Percentiles rank a stretch among this genome's conserved stretches.
These are phyloP conservation scores for Saccharomycopsis fermentans DNA, from an alignment of 805 yeast species.

Conservation along the genomic window DNA sequence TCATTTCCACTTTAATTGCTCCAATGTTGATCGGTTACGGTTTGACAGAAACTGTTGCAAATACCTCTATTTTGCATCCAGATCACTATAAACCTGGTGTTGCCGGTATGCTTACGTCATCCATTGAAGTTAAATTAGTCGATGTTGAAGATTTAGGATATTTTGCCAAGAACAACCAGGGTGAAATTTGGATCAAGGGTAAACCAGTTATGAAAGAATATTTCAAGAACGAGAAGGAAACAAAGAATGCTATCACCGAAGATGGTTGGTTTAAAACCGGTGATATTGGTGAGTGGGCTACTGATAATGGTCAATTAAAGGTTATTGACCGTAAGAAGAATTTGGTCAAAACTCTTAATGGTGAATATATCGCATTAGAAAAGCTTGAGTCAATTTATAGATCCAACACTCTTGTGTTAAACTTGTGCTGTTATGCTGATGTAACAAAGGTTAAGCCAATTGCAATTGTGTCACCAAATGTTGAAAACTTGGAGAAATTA, in stretches of 20 bases:
- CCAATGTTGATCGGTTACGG: slow-evolving; percentile 95
- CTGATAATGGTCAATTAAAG: slow-evolving; percentile 58
- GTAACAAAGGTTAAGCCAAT: slow-evolving; percentile 79
- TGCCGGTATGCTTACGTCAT: slow-evolving; percentile 75
- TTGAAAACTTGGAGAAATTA: slow-evolving; percentile 48
- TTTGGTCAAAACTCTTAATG: slow-evolving; percentile 88
- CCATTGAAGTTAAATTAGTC: slow-evolving; percentile 77
- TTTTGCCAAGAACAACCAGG: slow-evolving; percentile 81
- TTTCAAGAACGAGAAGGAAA: slow-evolving; percentile 75
- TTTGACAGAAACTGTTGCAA: slow-evolving; percentile 92
- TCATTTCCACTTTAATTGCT: slow-evolving; percentile 63
- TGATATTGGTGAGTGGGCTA: slow-evolving; percentile 90
- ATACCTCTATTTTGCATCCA: slow-evolving; percentile 61
- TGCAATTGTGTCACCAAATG: slow-evolving; percentile 81
- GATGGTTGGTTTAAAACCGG: slow-evolving; percentile 96
- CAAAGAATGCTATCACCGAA: slow-evolving; percentile 59
- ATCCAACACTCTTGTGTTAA: slow-evolving; percentile 63
- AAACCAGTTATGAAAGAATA: slow-evolving; percentile 64
- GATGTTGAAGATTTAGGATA: slow-evolving; percentile 91
- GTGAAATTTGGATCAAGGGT: slow-evolving; percentile 82
- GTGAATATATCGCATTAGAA: slow-evolving; percentile 96
- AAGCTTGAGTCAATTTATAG: slow-evolving; percentile 87
- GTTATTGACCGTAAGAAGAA: slow-evolving; percentile 93
- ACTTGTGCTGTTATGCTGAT: slow-evolving; percentile 92
- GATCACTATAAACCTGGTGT: slow-evolving; percentile 58